Evolutionary conservation across 129 eudicot species (phyloP).

Genomic region (Flaveria sonorensis): DNA sequence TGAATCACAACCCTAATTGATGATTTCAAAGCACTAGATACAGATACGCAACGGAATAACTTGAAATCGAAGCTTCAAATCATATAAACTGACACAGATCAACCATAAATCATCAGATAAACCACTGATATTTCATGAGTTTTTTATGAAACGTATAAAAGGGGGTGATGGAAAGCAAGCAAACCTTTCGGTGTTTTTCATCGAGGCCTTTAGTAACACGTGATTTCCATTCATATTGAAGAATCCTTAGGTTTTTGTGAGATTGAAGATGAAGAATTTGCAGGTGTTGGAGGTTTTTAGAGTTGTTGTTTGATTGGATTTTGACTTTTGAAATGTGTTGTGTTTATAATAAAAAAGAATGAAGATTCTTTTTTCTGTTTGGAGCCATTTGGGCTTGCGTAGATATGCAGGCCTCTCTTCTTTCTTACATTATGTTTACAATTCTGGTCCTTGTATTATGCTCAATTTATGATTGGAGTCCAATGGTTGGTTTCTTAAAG

Average conservation of each 20-base stretch:
- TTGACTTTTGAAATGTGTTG: slow-evolving; percentile 13
- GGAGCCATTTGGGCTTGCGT: slow-evolving; percentile 29
- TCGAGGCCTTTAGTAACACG: slow-evolving; percentile 60
- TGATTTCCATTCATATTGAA: slow-evolving; percentile 53
- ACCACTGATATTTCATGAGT: background rate
- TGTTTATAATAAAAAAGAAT: background rate
- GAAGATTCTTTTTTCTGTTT: slow-evolving; percentile 23
- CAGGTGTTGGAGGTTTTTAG: slow-evolving; percentile 10
- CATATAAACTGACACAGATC: background rate
- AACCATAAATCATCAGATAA: slow-evolving; percentile 8
- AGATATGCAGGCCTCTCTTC: slow-evolving; percentile 28
- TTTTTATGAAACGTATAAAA: slow-evolving; percentile 1
- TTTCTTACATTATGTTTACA: background rate
- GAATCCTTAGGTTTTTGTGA: background rate
- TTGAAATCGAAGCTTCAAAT: background rate
- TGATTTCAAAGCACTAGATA: slow-evolving; percentile 8
- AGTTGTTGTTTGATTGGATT: slow-evolving; percentile 22
- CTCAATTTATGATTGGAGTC: background rate
- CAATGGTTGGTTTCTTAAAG: background rate
- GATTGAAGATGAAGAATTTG: slow-evolving; percentile 18
- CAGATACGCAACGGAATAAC: background rate
- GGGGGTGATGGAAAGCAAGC: background rate
- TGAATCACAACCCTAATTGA: slow-evolving; percentile 12
- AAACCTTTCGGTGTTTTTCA: slow-evolving; percentile 64
- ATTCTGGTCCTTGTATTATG: background rate